Evolutionary conservation across 306 rosid genomes (phyloP), one percentile per base, ranked within the genome.

Genomic region (Ziziphus jujuba): DNA sequence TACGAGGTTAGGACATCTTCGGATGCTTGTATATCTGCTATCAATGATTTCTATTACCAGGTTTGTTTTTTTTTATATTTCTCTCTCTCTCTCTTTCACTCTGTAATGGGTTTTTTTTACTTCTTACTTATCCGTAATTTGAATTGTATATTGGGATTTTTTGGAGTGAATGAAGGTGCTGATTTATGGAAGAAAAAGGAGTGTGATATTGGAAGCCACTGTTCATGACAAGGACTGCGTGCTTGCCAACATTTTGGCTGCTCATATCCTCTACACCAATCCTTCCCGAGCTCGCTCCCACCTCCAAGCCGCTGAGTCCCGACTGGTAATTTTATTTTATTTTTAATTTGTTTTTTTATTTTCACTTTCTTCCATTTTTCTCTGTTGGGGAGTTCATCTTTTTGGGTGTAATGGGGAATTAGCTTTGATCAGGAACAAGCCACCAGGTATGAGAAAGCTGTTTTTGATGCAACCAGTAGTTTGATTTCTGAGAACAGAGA

Each of bases 201-300:
- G 77, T 47, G 96, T 93, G 86, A 88, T 93, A 71, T 72, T 93
- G 43, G 83, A 88, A 60, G 97, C 97, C 11, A 72, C 77, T 7
- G 70, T 24, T 0, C 88, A 83, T 72, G 98, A 93, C 61, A 74
- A 73, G 35, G 65, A 78, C 56, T 93, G 97, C 66, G 91, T 90
- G 28, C 80, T 93, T 71, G 98, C 98, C 3, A 93, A 90, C 81
- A 76, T 85, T 36, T 84, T 86, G 71, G 95, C 82, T 44, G 91
- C 90, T 10, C 78, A 76, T 73, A 83, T 58, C 61, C 82, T 88
- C 61, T 53, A 85, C 13, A 77, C 88, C 13, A 74, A 64, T 72
- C 81, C 84, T 81, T 86, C 87, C 2, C 75, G 74, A 58, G 90
- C 84, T 84, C 34, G 25, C 57, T 15, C 66, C 57, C 73, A 67